Evolutionary conservation across 1,284 basidiomycete species (phyloP), one percentile per base, ranked within the genome.

Genomic region (Cutaneotrichosporon mucoides): DNA sequence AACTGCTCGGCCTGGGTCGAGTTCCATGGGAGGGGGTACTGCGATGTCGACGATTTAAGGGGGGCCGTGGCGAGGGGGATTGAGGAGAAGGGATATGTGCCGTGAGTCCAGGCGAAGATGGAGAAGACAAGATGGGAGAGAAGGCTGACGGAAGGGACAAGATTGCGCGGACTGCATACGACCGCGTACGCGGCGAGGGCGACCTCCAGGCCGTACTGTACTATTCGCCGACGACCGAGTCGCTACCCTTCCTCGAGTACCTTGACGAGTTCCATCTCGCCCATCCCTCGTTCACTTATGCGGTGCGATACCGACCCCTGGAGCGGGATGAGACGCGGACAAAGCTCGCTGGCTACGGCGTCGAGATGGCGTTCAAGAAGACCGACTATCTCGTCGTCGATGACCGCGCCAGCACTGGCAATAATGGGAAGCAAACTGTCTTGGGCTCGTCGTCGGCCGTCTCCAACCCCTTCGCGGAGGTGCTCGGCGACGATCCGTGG

Each of bases 341-440:
- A 10, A 83, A 84, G 62, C 79, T 98, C 5, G 85, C 88, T 6
- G 94, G 95, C 6, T 99, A 92, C 68, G 94, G 94, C 4, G 92
- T 94, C 6, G 83, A 89, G 35, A 82, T 99, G 57, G 92, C 96
- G 68, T 79, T 99, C 67, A 99, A 99, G 81, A 97, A 95, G 79
- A 97, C 87, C 80, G 95, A 99, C 73, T 99, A 99, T 72, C 84
- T 98, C 12, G 92, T 90, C 3, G 81, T 98, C 3, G 93, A 97
- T 72, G 93, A 97, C 73, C 81, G 93, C 2, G 38, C 49, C 3
- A 56, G 36, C 33, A 3, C 24, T 24, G 53, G 38, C 4, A 35
- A 36, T 2, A 37, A 13, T 5, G 24, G 24, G 3, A 46, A 6
- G 33, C 63, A 65, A 57, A 61, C 43, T 7, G 41, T 53, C 36